Conservation (phyloP, 2,329 filamentous ascomycete species). For the Fusarium lyarnte region DNA sequence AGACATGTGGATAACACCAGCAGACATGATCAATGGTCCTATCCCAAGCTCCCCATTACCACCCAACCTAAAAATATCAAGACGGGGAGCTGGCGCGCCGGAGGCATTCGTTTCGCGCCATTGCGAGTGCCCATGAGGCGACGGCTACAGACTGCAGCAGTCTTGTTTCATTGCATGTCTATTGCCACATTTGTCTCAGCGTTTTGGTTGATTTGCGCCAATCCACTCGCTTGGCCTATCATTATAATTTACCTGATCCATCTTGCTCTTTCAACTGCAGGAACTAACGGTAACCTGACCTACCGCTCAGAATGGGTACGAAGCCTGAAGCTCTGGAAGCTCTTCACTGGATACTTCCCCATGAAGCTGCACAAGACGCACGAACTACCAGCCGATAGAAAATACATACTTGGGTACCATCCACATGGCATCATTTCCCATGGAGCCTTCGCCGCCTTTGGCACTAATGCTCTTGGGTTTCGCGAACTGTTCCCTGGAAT, state of each 20-base stretch:
- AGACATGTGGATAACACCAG: constrained; percentile 11
- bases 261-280: constrained; percentile 80
- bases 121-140: constrained; percentile 76
- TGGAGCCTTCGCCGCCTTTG: constrained; percentile 93
- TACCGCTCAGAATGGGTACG: constrained; percentile 81
- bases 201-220: constrained; percentile 92
- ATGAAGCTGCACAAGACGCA: constrained; percentile 86
- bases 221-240: constrained; percentile 90
- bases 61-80: constrained; percentile 36
- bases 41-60: constrained; percentile 43
- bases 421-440: constrained; percentile 98
- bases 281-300: constrained; percentile 77
- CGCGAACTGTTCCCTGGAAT: constrained; percentile 90
- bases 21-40: constrained; percentile 31
- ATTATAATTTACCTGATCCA: constrained; percentile 82
- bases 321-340: constrained; percentile 79
- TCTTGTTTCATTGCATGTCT: constrained; percentile 76
- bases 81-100: constrained; percentile 49
- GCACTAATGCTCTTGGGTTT: constrained; percentile 89
- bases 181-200: constrained; percentile 76
- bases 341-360: constrained; percentile 94
- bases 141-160: constrained; percentile 80
- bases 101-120: constrained; percentile 84
- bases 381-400: constrained; percentile 79
- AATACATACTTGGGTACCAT: constrained; percentile 98